phyloP scores from a whole-genome alignment of 2,329 filamentous ascomycete genomes.

The Aspergillus neoniger region DNA sequence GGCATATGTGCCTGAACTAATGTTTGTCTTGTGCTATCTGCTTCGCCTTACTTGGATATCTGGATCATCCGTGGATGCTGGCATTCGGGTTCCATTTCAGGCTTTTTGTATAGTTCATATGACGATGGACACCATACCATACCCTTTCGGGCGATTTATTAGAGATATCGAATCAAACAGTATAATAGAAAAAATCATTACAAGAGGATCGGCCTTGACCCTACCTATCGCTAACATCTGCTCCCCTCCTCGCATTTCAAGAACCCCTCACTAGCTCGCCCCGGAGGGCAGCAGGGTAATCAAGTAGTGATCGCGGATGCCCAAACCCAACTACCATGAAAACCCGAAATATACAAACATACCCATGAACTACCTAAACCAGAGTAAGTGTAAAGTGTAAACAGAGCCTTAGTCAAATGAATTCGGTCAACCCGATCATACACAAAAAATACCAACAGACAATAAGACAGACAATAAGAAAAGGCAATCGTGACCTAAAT shows the following conservation, averaged over 20 bases:
- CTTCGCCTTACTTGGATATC: neutral
- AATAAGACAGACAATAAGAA: neutral
- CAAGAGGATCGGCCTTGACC: no score
- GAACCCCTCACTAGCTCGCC: no score
- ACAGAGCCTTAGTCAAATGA: no score
- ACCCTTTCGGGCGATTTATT: neutral
- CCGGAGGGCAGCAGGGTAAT: neutral
- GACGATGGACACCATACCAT: neutral
- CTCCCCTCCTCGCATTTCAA: no score
- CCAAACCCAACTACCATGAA: neutral
- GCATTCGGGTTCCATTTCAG: neutral
- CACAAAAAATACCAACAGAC: no score
- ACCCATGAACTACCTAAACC: neutral
- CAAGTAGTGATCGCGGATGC: neutral
- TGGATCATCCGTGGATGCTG: neutral
- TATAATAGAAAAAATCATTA: no score
- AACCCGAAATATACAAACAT: neutral
- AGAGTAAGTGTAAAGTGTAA: neutral
- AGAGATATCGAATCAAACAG: neutral
- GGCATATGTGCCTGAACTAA: neutral
- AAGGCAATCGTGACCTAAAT: neutral
- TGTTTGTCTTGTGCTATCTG: slow-evolving; percentile 7
- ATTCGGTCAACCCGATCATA: neutral
- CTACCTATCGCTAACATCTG: no score
- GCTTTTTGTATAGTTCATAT: neutral